Base-by-base conservation (phyloP, 192 early-diverging fungal species). In the Mortierella antarctica region DNA sequence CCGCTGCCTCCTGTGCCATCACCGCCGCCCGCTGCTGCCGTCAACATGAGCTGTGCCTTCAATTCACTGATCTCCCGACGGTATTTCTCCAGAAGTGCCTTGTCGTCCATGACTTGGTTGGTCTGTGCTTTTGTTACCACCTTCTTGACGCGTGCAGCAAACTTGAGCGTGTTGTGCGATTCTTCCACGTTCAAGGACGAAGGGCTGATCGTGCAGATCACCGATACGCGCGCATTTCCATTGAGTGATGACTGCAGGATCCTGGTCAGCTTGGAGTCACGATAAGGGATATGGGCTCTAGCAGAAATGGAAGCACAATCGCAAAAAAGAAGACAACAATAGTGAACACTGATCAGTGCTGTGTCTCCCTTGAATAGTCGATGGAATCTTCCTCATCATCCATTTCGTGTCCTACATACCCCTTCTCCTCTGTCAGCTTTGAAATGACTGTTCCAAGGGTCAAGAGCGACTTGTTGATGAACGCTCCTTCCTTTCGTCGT, bases 201-300 rank as follows among this genome's bases (percentile, higher is more conserved):
- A 5, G 96, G 95, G 47, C 92, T 94, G 64, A 97, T 93, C 0
- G 97, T 98, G 72, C 95, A 96, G 45, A 99, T 95, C 12, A 99
- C 95, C 10, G 93, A 89, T 1, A 96, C 94, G 15, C 91, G 88
- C 0, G 97, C 94, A 71, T 94, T 96, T 47, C 98, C 98, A 8
- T 93, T 93, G 6, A 99, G 86, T 0, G 98, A 96, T 7, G 93
- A 88, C 79, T 98, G 96, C 20, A 99, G 77, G 31, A 99, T 95
- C 21, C 98, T 87, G 3, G 98, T 99, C 51, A 99, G 80, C 68
- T 98, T 98, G 0, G 97, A 98, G 74, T 99, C 98, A 45, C 98
- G 93, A 83, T 94, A 99, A 1, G 98, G 98, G 57, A 99, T 95
- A 83, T 98, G 97, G 2, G 88, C 89, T 21, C 78, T 75, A 62